Evolutionary conservation across 2,329 filamentous ascomycete genomes (phyloP), one percentile per base, ranked within the genome.

Genomic region (Celoporthe dispersa): DNA sequence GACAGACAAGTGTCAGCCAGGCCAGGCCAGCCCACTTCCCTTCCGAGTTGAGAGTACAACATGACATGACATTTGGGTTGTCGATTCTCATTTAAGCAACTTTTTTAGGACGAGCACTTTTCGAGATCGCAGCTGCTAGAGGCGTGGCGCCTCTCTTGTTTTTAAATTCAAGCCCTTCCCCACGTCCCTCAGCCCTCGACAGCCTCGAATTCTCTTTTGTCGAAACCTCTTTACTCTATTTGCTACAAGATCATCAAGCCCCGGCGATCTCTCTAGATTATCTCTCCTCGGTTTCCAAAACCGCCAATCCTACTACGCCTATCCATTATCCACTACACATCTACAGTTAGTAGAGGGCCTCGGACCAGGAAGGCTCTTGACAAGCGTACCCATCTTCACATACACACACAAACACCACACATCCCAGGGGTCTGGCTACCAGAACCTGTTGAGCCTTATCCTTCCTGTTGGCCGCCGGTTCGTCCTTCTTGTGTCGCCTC

Each of bases 81-180:
- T 48, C 44, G 44, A 48, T 48, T 48, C 44, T 48, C 44, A 48
- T 48, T 48, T n/a, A 48, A 48, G 44, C 44, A 48, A n/a, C 44
- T 11, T 48, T 19, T 44, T 22, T 44, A 22, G 19, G 41, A 22
- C 5, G 16, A 44, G 41, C 41, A 44, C 41, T 48, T n/a, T 48
- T 22, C 22, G 11, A n/a, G 44, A 48, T 48, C 44, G 44, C 44
- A 48, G 44, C n/a, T n/a, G 37, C 37, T 9, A 39, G 37, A 48
- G 19, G 44, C n/a, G 44, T 48, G 44, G 19, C 44, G 44, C 44
- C 41, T 41, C 41, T 22, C 44, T n/a, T 11, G 6, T 48, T 48
- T 48, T 48, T n/a, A 48, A 48, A n/a, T 48, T 48, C 7, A 48
- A n/a, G 19, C 44, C 19, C 16, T 48, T 22, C 22, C 44, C 44